Base-by-base conservation (phyloP, 345 rosid species). In the Eucalyptus sideroxylon region DNA sequence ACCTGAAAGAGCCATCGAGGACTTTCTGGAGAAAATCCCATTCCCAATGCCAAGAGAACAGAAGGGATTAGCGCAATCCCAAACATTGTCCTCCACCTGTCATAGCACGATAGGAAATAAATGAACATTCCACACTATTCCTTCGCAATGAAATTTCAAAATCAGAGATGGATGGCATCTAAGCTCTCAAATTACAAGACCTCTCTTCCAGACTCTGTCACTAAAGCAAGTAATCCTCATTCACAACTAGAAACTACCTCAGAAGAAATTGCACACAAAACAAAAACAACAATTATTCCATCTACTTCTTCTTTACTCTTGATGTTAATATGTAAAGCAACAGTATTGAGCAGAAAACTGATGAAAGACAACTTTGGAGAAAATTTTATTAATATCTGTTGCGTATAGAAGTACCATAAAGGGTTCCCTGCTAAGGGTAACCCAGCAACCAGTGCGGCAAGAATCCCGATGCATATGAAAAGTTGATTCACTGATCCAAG, bases 1-100 rank as follows among this genome's bases (percentile, higher is more conserved):
- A 96, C 99, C 99, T 98, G 99, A 94, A 92, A 96, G 72, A 98
- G 98, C 99, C 99, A 98, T 92, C 99, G 95, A 27, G 99, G 99
- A 91, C 99, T 98, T 95, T 98, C 99, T 23, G 99, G 99, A 88
- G 99, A 95, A 93, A 97, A 94, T 34, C 92, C 89, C 99, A 96
- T 97, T 89, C 99, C 99, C 87, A 97, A 37, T 23, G 95, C 99
- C 93, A 98, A 92, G 34, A 98, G 94, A 91, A 96, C 91, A 89
- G 99, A 96, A 53, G 99, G 99, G 86, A 96, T 91, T 88, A 92
- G 96, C 27, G 99, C 94, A 90, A 98, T 89, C 85, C 98, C 96
- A 89, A 96, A 98, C 99, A 98, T 98, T 88, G 98, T 95, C 93
- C 99, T 94, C 99, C 99, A 98, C 99, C 99, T 98, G 92, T 91